phyloP scores from a whole-genome alignment of 2,329 filamentous ascomycete genomes.

The Ascochyta pisi region DNA sequence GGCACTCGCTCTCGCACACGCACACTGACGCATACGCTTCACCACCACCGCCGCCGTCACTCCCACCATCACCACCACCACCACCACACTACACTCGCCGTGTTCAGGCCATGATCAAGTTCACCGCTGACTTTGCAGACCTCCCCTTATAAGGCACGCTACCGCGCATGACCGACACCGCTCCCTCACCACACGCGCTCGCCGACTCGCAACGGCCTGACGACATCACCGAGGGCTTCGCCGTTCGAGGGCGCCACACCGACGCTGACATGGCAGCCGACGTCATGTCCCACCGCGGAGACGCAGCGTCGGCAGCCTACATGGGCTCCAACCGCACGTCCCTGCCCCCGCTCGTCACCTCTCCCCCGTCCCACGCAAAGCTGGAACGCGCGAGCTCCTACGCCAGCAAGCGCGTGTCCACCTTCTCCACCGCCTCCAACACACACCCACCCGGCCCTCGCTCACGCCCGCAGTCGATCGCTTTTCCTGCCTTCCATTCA shows the following conservation, averaged over 20 bases:
- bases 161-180: constrained; percentile 46
- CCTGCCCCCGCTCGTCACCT: constrained; percentile 60
- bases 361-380: constrained; percentile 58
- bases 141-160: constrained; percentile 15
- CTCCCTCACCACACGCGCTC: constrained; percentile 23
- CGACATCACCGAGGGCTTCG: constrained; percentile 39
- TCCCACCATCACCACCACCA: background rate
- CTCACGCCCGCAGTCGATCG: constrained; percentile 80
- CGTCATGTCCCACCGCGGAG: constrained; percentile 45
- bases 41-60: background rate
- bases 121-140: constrained; percentile 14
- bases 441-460: constrained; percentile 54
- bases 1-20: constrained; percentile 12
- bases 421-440: constrained; percentile 76
- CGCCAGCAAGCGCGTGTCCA: constrained; percentile 81
- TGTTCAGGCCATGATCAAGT: constrained; percentile 26
- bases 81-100: constrained; percentile 4
- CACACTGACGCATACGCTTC: constrained; percentile 18
- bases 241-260: constrained; percentile 30
- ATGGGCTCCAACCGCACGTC: constrained; percentile 49
- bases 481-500: constrained; percentile 84
- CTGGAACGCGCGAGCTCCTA: constrained; percentile 71
- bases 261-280: constrained; percentile 47
- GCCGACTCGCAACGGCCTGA: constrained; percentile 39
- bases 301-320: constrained; percentile 39